Evolutionary conservation across 331 rosid genomes (phyloP), one percentile per base, ranked within the genome.

Genomic region (Quercus phellos): DNA sequence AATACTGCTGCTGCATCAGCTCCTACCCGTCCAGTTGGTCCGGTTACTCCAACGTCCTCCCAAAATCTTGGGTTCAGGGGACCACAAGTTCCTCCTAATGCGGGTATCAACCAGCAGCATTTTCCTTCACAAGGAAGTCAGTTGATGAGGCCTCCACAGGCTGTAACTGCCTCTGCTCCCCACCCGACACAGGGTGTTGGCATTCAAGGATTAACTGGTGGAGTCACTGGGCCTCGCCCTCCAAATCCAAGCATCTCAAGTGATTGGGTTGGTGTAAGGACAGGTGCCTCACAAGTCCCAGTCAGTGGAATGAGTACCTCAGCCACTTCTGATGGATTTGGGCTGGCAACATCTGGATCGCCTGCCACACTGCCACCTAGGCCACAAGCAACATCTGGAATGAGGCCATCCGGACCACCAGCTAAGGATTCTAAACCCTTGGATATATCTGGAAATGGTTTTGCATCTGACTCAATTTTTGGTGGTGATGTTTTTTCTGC

Each of bases 401-500:
- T 79, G 26, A 84, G 72, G 73, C 70, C 90, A 51, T 79, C 88
- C 19, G 90, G 89, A 72, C 85, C 87, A 75, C 74, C 60, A 24
- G 79, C 82, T 69, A 84, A 75, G 81, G 91, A 89, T 63, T 75
- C 94, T 66, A 90, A 86, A 79, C 19, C 78, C 7, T 42, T n/a
- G 50, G 78, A 72, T 77, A 22, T 82, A 69, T 85, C 98, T 70
- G 90, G 80, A 43, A 95, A 91, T 68, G 98, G 94, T 56, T 78
- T 83, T 84, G 75, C 90, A 84, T 73, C 96, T 16, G 84, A 83
- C 81, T 78, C 94, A 32, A 69, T 86, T 81, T 90, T 93, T 75
- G 96, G 92, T 83, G 92, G 89, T 80, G 94, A 89, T 80, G 58
- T 80, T 72, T 91, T 94, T 81, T 90, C 97, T 73, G 85, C 96